Percentiles rank a stretch among this genome's conserved stretches.
phyloP scores from a whole-genome alignment of 441 rosid species.

The Eutrema salsugineum region DNA sequence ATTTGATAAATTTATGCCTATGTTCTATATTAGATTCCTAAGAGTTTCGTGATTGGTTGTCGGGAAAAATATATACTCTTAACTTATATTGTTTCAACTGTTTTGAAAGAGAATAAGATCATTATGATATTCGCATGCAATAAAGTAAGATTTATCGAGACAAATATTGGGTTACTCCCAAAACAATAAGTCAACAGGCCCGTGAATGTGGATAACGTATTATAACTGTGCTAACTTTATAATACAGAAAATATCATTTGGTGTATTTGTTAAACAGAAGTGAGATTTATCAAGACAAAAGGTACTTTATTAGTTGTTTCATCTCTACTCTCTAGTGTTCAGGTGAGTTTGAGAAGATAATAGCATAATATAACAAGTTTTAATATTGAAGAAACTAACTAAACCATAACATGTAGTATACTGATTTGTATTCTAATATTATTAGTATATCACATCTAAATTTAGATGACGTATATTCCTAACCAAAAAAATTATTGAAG shows the following conservation, averaged over 20 bases:
- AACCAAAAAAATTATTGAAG: too few species aligned
- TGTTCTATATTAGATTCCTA: slow-evolving; percentile 4
- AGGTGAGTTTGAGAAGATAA: slow-evolving; percentile 1
- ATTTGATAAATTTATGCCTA: slow-evolving; percentile 1
- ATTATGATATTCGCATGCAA: slow-evolving; percentile 14
- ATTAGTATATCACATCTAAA: too few species aligned
- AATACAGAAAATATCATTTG: neutral
- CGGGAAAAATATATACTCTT: neutral
- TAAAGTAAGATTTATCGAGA: slow-evolving; percentile 12
- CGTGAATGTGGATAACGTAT: slow-evolving; percentile 1
- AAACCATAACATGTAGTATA: too few species aligned
- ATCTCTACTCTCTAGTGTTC: slow-evolving; percentile 1
- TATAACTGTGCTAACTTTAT: neutral
- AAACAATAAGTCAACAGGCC: slow-evolving; percentile 12
- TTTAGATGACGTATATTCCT: too few species aligned
- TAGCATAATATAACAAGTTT: neutral
- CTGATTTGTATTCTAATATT: too few species aligned
- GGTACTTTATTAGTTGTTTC: neutral
- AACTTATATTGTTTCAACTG: neutral
- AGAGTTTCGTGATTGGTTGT: slow-evolving; percentile 20
- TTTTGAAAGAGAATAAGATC: neutral
- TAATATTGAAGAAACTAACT: neutral
- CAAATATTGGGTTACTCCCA: neutral
- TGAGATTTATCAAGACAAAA: slow-evolving; percentile 5
- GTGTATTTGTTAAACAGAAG: neutral